Evolutionary conservation across 768 basidiomycete species (phyloP).

Genomic region (Chiua virens): DNA sequence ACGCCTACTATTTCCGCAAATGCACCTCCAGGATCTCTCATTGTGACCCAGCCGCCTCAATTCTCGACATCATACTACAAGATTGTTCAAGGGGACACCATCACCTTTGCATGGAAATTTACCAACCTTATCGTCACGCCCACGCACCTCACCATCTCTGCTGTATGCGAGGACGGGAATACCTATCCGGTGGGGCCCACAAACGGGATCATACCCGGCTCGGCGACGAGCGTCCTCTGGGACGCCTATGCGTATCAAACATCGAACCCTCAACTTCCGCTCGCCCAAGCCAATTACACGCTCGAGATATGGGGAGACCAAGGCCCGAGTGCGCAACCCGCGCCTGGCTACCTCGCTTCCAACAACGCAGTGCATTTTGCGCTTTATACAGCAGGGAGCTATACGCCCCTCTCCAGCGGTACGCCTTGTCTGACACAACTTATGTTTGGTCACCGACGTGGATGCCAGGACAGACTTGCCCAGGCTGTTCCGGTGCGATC

Average conservation of each 20-base stretch:
- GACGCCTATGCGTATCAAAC: constrained; percentile 56
- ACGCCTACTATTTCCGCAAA: constrained; percentile 45
- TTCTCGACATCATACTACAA: constrained; percentile 86
- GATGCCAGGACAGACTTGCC: constrained; percentile 15
- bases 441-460: not conserved
- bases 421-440: not conserved
- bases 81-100: constrained; percentile 67
- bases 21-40: constrained; percentile 62
- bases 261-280: constrained; percentile 46
- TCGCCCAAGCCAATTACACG: constrained; percentile 59
- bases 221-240: constrained; percentile 54
- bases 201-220: constrained; percentile 49
- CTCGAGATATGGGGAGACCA: constrained; percentile 57
- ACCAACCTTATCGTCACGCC: constrained; percentile 72
- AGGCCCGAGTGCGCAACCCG: constrained; percentile 46
- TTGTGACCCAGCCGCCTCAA: constrained; percentile 78
- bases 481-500: constrained; percentile 21
- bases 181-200: constrained; percentile 67
- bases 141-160: constrained; percentile 54
- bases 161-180: constrained; percentile 61
- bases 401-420: constrained; percentile 48
- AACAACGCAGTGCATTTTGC: constrained; percentile 55
- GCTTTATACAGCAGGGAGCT: constrained; percentile 53
- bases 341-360: constrained; percentile 51
- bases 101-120: constrained; percentile 93